Evolutionary conservation across 768 basidiomycete species (phyloP), one percentile per base, ranked within the genome.

Genomic region (Macrolepiota albuminosa): DNA sequence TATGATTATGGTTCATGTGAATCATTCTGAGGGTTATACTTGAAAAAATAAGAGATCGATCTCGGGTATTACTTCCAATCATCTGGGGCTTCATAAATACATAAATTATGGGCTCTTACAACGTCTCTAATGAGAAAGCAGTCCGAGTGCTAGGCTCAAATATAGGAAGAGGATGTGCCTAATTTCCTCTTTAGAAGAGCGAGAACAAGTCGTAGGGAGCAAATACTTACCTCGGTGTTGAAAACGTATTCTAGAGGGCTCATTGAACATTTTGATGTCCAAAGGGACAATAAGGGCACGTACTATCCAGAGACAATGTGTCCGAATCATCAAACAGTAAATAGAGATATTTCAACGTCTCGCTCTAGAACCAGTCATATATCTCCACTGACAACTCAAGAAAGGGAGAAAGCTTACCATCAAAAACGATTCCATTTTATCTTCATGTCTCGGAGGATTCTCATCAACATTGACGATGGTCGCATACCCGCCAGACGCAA

Each of bases 371-470:
- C 52, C 16, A 60, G 14, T 26, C 21, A 54, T 36, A 13, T 43
- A 47, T 45, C 21, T 53, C 34, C 29, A 33, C 29, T 11, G 8
- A 31, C 26, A 9, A 47, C 21, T 21, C 4, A 11, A 11, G 4
- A 33, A 24, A 55, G 16, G 11, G 16, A 6, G 9, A 18, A 48
- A 43, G 72, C 86, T 45, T 59, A 91, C 91, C 80, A 97, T 78
- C 73, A 95, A 83, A 76, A 95, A 97, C 13, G 95, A 95, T 75
- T 98, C 95, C 95, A 97, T 96, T 71, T 89, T 88, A 72, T 98
- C 93, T 63, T 93, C 88, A 59, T 82, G 76, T 67, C 77, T 75
- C 2, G 78, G 83, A 0, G 88, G 87, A 10, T 87, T 75, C 61
- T 84, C 80, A 71, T 96, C 92, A 10, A 98, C 95, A 68, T 97